Evolutionary conservation across 305 asterid species (phyloP).

Genomic region (Stenogyne calaminthoides): DNA sequence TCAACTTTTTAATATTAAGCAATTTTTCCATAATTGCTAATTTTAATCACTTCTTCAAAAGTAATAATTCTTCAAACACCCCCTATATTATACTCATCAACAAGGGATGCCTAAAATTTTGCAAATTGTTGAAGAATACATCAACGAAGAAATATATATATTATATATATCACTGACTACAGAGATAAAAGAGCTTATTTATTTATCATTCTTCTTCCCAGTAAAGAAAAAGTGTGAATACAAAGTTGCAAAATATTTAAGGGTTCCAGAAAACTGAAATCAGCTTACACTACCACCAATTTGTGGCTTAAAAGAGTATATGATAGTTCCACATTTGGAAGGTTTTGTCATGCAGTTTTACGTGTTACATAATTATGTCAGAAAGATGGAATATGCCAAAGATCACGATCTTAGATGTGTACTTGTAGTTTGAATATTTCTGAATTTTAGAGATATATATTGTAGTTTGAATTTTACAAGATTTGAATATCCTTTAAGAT

Average conservation of each 20-base stretch:
- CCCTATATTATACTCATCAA: not conserved
- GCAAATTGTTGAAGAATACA: not conserved
- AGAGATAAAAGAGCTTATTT: not conserved
- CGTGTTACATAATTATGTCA: not conserved
- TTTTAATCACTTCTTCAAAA: too few species aligned
- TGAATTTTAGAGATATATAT: constrained; percentile 14
- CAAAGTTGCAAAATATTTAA: not conserved
- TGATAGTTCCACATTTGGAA: not conserved
- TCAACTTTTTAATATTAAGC: too few species aligned
- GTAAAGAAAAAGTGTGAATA: not conserved
- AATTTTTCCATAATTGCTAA: too few species aligned
- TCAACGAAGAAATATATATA: too few species aligned
- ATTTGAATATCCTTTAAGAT: not conserved
- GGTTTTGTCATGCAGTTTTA: not conserved
- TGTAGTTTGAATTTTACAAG: constrained; percentile 22
- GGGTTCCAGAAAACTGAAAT: not conserved
- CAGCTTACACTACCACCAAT: not conserved
- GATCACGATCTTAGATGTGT: constrained; percentile 8
- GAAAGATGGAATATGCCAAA: not conserved
- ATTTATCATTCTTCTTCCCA: not conserved
- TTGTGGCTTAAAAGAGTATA: constrained; percentile 12
- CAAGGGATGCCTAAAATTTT: not conserved
- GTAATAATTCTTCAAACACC: too few species aligned
- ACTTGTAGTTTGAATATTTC: constrained; percentile 2
- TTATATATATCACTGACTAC: not conserved